These are phyloP conservation scores for Sugiyamaella neomexicana DNA, from an alignment of 1,139 yeast species.

Conservation along the genomic window DNA sequence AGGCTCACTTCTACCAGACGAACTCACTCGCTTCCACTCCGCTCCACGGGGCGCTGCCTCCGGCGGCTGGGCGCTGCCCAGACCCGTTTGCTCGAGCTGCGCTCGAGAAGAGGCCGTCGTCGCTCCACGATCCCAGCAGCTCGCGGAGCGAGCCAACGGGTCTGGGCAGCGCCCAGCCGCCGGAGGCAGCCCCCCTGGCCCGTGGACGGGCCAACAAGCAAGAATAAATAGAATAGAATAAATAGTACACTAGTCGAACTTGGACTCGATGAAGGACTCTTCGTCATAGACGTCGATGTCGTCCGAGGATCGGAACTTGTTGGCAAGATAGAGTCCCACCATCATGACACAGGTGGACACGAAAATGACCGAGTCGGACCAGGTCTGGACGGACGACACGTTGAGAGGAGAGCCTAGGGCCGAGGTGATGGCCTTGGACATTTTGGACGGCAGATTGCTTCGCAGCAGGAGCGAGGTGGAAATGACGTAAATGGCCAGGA, in stretches of 20 bases:
- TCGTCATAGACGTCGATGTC: constrained; percentile 31
- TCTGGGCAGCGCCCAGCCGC: background rate
- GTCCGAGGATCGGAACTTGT: constrained; percentile 21
- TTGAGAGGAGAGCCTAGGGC: constrained; percentile 51
- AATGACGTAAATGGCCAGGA: constrained; percentile 74
- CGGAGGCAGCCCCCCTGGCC: too few species aligned
- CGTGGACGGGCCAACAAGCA: background rate
- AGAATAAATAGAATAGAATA: constrained; percentile 6
- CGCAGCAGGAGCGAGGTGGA: constrained; percentile 78
- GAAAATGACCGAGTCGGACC: constrained; percentile 79
- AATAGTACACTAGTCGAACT: constrained; percentile 18
- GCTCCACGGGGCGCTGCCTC: too few species aligned
- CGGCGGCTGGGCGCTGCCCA: too few species aligned
- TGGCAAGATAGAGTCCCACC: constrained; percentile 42
- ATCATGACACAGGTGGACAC: constrained; percentile 55
- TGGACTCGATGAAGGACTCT: constrained; percentile 34
- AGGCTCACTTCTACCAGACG: too few species aligned
- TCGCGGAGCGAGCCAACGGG: background rate
- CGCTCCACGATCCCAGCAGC: too few species aligned
- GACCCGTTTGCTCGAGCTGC: too few species aligned
- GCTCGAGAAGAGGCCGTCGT: too few species aligned
- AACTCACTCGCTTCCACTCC: too few species aligned
- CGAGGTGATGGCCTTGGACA: constrained; percentile 56
- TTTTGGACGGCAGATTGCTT: constrained; percentile 64
- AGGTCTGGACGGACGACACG: constrained; percentile 64